These are phyloP conservation scores for Chenopodium berlandieri DNA, from an alignment of 148 eudicot species.

Conservation along the genomic window DNA sequence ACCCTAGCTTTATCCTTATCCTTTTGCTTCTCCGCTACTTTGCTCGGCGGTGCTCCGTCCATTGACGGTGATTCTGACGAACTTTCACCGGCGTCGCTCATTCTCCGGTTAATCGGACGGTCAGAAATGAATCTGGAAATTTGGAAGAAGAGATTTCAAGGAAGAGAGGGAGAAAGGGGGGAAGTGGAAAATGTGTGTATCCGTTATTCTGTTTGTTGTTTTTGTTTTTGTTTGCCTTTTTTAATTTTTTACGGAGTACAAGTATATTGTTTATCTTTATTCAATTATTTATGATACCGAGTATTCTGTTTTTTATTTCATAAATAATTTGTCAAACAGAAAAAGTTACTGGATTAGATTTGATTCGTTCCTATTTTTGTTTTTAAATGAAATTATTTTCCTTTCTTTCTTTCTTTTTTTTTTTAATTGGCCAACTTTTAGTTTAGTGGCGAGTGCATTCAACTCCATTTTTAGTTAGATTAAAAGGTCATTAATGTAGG, in stretches of 20 bases:
- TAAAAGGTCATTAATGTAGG: too few species aligned
- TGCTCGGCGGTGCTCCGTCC: slow-evolving; percentile 15
- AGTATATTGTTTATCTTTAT: not conserved
- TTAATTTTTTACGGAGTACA: not conserved
- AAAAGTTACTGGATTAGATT: not conserved
- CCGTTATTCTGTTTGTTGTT: slow-evolving; percentile 31
- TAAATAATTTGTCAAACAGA: not conserved
- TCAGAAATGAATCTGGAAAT: not conserved
- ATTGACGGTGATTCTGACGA: slow-evolving; percentile 2
- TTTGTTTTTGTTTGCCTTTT: not conserved
- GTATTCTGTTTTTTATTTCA: not conserved
- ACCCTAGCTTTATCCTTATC: slow-evolving; percentile 65
- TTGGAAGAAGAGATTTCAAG: not conserved
- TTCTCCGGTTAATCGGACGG: slow-evolving; percentile 19
- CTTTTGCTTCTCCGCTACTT: slow-evolving; percentile 47
- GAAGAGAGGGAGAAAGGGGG: not conserved
- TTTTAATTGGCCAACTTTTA: too few species aligned
- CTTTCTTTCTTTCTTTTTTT: not conserved
- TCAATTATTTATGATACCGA: not conserved
- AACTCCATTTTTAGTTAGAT: too few species aligned
- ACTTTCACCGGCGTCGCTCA: slow-evolving; percentile 55
- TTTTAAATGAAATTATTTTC: not conserved
- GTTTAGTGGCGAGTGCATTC: not conserved
- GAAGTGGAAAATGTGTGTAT: slow-evolving; percentile 6
- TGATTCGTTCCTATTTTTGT: not conserved